Evolutionary conservation across 2,329 filamentous ascomycete species (phyloP).

Genomic region (Didymella lethalis): DNA sequence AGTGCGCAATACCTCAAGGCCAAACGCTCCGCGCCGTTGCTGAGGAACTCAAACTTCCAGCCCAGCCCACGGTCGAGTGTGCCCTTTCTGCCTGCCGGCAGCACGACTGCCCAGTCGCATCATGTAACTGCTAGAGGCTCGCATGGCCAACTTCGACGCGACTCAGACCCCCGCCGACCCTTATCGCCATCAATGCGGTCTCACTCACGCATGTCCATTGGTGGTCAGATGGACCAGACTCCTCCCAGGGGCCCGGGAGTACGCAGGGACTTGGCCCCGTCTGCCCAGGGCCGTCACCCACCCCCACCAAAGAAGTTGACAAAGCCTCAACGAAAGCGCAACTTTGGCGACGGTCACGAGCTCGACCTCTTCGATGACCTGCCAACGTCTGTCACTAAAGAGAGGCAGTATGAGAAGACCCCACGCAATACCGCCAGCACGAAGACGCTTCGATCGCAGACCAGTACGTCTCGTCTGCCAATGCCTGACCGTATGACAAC

Average conservation of each 20-base stretch:
- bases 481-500: constrained; percentile 57
- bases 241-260: constrained; percentile 57
- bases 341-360: constrained; percentile 90
- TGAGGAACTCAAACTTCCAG: constrained; percentile 56
- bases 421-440: constrained; percentile 74
- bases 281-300: constrained; percentile 60
- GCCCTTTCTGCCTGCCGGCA: constrained; percentile 82
- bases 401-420: constrained; percentile 83
- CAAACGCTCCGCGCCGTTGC: constrained; percentile 68
- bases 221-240: constrained; percentile 59
- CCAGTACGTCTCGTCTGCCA: constrained; percentile 55
- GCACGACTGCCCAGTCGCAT: constrained; percentile 76
- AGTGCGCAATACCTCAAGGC: constrained; percentile 64
- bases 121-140: constrained; percentile 76
- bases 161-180: constrained; percentile 72
- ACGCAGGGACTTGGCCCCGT: constrained; percentile 57
- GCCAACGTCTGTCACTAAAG: constrained; percentile 81
- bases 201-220: constrained; percentile 58
- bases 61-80: constrained; percentile 70
- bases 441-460: constrained; percentile 64
- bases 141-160: constrained; percentile 78
- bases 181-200: constrained; percentile 57
- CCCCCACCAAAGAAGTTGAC: constrained; percentile 61
- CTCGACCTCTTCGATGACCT: constrained; percentile 94
- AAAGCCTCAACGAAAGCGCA: constrained; percentile 41